Percentiles rank a stretch among this genome's conserved stretches.
These are phyloP conservation scores for Byssothecium circinans DNA, from an alignment of 2,329 filamentous ascomycete genomes.

Conservation along the genomic window DNA sequence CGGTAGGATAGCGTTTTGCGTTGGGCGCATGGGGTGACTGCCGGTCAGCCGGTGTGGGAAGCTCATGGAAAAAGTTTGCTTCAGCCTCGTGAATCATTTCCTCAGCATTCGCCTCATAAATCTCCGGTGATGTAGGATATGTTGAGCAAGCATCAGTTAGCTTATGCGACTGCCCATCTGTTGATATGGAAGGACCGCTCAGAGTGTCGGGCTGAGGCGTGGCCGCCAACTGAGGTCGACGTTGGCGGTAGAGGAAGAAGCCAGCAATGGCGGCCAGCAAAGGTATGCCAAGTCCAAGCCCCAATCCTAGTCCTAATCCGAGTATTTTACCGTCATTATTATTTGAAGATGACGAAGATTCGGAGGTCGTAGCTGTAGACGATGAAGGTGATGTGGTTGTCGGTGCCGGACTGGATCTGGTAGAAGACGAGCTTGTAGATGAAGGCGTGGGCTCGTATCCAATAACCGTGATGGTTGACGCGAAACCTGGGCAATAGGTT, in stretches of 20 bases:
- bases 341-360: not conserved
- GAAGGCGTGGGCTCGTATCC: not conserved
- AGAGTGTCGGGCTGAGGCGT: not conserved
- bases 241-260: not conserved
- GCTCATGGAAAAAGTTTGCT: not conserved
- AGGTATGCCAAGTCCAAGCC: slow-evolving; percentile 2
- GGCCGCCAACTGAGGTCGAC: not conserved
- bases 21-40: no score
- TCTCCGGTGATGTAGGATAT: not conserved
- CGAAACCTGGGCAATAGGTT: not conserved
- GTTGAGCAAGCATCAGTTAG: not conserved
- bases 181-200: no score
- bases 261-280: not conserved
- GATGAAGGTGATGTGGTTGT: not conserved
- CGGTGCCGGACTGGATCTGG: not conserved
- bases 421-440: not conserved
- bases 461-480: slow-evolving; percentile 3
- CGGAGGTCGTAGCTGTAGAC: not conserved
- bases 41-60: not conserved
- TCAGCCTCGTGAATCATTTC: not conserved
- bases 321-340: not conserved
- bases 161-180: not conserved
- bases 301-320: not conserved
- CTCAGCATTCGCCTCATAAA: not conserved
- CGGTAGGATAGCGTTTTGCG: no score